phyloP scores from a whole-genome alignment of 2,329 filamentous ascomycete species.

The Meredithiella fracta region DNA sequence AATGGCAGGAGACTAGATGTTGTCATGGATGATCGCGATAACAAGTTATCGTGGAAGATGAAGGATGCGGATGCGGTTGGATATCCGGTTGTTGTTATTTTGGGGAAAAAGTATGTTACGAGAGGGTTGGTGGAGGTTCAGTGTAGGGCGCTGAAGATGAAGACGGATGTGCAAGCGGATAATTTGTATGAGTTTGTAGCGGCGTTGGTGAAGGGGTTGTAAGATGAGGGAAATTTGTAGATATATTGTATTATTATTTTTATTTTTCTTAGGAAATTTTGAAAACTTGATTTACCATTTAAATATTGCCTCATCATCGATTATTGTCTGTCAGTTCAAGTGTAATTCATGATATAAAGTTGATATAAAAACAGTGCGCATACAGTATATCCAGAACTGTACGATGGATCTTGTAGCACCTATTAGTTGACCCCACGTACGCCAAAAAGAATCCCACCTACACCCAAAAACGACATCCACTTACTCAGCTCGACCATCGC shows the following conservation, averaged over 20 bases:
- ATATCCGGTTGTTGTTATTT: conserved; percentile 65
- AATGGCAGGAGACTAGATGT: conserved; percentile 34
- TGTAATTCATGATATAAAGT: too few species aligned
- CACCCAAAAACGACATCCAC: background rate
- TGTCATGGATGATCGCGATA: conserved; percentile 56
- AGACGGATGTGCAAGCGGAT: conserved; percentile 38
- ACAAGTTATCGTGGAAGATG: conserved; percentile 66
- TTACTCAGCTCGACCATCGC: background rate
- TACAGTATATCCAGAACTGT: background rate
- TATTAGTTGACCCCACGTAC: too few species aligned
- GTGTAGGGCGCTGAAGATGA: conserved; percentile 50
- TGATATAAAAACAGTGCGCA: background rate
- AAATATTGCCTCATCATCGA: too few species aligned
- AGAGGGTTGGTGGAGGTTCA: conserved; percentile 56
- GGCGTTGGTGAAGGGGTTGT: conserved; percentile 19
- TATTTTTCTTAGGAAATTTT: too few species aligned
- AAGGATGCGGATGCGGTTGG: conserved; percentile 79
- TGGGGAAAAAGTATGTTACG: conserved; percentile 54
- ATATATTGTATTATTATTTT: background rate
- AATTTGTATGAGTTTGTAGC: conserved; percentile 31
- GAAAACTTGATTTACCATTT: too few species aligned
- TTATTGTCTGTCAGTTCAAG: too few species aligned
- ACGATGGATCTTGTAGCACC: background rate
- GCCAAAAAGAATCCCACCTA: conserved; percentile 3
- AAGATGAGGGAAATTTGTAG: background rate